Evolutionary conservation across 148 eudicot genomes (phyloP).

Genomic region (Chenopodium formosanum): DNA sequence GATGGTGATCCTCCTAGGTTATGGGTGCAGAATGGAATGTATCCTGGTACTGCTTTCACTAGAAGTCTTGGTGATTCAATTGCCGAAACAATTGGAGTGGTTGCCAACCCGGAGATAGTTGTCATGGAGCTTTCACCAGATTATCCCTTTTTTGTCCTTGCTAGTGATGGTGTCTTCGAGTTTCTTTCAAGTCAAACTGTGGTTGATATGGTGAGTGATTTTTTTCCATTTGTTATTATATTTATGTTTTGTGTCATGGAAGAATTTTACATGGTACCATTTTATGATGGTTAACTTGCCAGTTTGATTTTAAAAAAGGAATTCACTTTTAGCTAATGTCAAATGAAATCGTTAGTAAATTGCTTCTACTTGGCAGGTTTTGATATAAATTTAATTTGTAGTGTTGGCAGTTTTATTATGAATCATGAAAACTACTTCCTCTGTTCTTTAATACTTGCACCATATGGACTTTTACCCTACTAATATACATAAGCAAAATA

Average conservation of each 20-base stretch:
- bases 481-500: too few species aligned
- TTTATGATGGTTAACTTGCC: neutral
- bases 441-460: too few species aligned
- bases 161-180: slow-evolving; percentile 98
- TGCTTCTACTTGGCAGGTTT: neutral
- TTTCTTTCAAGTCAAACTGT: slow-evolving; percentile 93
- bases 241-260: neutral
- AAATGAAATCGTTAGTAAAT: neutral
- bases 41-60: slow-evolving; percentile 96
- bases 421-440: neutral
- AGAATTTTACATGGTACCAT: neutral
- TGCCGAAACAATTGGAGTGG: slow-evolving; percentile 95
- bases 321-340: neutral
- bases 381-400: neutral
- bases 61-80: slow-evolving; percentile 96
- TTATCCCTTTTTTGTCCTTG: slow-evolving; percentile 90
- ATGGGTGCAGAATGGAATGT: slow-evolving; percentile 98
- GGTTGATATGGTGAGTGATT: slow-evolving; percentile 87
- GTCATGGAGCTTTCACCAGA: slow-evolving; percentile 77
- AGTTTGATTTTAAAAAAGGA: neutral
- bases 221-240: slow-evolving; percentile 8
- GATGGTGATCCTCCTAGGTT: slow-evolving; percentile 99
- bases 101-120: slow-evolving; percentile 85
- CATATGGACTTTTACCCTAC: too few species aligned
- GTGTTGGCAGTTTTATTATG: neutral